phyloP scores from a whole-genome alignment of 345 rosid genomes.

The Moringa oleifera region DNA sequence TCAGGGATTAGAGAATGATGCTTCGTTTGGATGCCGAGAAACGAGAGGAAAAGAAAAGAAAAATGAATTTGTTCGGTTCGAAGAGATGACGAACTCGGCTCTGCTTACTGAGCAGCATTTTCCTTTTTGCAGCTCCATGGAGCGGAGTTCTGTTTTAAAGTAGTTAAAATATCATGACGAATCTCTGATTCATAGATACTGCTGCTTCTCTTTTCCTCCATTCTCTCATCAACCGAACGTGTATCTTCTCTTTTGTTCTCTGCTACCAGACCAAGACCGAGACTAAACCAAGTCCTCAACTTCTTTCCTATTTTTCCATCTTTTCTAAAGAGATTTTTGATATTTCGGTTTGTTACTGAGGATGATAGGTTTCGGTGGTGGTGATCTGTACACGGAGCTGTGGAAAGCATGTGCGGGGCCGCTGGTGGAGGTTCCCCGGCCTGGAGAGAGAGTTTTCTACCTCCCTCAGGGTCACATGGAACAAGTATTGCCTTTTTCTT shows the following conservation, averaged over 20 bases:
- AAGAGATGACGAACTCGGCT: not conserved
- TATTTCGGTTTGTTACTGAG: conserved; percentile 8
- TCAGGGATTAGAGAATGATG: conserved; percentile 1
- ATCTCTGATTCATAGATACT: conserved; percentile 1
- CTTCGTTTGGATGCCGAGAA: conserved; percentile 20
- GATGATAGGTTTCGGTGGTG: conserved; percentile 27
- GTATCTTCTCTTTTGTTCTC: not conserved
- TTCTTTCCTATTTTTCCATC: not conserved
- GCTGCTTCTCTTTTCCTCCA: conserved; percentile 6
- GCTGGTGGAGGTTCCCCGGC: conserved; percentile 56
- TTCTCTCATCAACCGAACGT: conserved; percentile 19
- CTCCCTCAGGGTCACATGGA: conserved; percentile 82
- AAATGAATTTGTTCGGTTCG: conserved; percentile 3
- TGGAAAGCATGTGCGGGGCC: conserved; percentile 89
- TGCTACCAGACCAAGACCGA: not conserved
- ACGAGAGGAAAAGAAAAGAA: not conserved
- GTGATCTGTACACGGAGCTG: conserved; percentile 51
- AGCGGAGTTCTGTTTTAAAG: not conserved
- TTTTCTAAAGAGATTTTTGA: not conserved
- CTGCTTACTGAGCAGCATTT: not conserved
- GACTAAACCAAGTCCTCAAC: not conserved
- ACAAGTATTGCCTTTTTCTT: conserved; percentile 35
- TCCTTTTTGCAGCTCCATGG: not conserved
- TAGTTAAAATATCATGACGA: not conserved
- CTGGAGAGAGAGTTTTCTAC: conserved; percentile 57